These are phyloP conservation scores for Solanum habrochaites DNA, from an alignment of 257 asterid genomes.

Conservation along the genomic window DNA sequence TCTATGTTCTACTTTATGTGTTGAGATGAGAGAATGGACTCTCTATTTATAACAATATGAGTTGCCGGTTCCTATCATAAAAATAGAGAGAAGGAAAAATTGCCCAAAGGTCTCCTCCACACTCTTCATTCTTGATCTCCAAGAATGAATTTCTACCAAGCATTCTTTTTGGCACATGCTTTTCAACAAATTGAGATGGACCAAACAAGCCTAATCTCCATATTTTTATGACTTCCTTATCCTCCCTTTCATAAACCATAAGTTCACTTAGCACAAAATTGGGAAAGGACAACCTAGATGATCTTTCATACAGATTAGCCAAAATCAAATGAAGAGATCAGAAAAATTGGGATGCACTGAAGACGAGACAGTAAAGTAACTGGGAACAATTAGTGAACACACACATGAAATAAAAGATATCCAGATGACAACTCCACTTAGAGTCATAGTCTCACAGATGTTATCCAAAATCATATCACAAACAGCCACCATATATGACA, in stretches of 20 bases:
- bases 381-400: neutral
- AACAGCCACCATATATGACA: neutral
- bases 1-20: neutral
- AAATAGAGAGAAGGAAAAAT: neutral
- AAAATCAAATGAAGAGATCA: neutral
- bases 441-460: neutral
- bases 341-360: neutral
- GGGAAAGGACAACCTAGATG: neutral
- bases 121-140: neutral
- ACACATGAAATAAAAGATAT: neutral
- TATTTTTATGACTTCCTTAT: neutral
- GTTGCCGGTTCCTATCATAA: neutral
- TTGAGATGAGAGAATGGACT: neutral
- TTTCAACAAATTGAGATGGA: neutral
- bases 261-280: neutral
- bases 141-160: neutral
- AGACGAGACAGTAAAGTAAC: neutral
- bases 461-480: neutral
- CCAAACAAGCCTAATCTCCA: neutral
- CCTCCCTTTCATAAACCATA: neutral
- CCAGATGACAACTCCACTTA: neutral
- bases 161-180: neutral
- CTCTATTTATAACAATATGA: neutral
- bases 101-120: neutral
- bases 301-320: neutral